Conservation (phyloP, 2,329 filamentous ascomycete genomes). For the Orbilia brochopaga region DNA sequence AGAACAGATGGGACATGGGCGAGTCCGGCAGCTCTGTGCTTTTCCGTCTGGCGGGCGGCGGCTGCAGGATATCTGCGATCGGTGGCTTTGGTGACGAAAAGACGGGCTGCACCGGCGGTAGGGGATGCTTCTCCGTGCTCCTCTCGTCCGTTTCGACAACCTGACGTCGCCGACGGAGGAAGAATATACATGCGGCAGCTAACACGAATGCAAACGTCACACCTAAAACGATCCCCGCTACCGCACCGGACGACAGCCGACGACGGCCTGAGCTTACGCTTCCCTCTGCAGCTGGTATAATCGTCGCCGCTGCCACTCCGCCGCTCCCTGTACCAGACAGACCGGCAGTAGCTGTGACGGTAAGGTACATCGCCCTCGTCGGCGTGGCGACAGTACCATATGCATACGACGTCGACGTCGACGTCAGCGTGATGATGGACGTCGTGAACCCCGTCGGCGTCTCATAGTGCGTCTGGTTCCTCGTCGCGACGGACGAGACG, state of each 20-base stretch:
- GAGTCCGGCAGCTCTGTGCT: slow-evolving; percentile 15
- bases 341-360: slow-evolving; percentile 2
- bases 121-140: slow-evolving; percentile 8
- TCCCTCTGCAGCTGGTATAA: neutral
- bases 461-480: slow-evolving; percentile 45
- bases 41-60: neutral
- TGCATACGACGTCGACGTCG: slow-evolving; percentile 29
- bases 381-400: slow-evolving; percentile 38
- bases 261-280: neutral
- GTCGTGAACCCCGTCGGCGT: slow-evolving; percentile 40
- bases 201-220: slow-evolving; percentile 9
- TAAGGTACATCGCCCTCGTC: slow-evolving; percentile 22
- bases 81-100: slow-evolving; percentile 11
- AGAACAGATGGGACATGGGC: slow-evolving; percentile 36
- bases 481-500: slow-evolving; percentile 27
- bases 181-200: neutral
- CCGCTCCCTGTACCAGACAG: neutral
- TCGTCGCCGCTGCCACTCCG: neutral
- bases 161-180: slow-evolving; percentile 1
- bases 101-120: slow-evolving; percentile 11
- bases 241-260: slow-evolving; percentile 17
- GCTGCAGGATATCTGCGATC: neutral
- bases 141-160: neutral
- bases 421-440: slow-evolving; percentile 19
- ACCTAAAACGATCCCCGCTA: slow-evolving; percentile 28